These are phyloP conservation scores for Annona cherimola DNA, from an alignment of 164 flowering plant genomes.

Conservation along the genomic window DNA sequence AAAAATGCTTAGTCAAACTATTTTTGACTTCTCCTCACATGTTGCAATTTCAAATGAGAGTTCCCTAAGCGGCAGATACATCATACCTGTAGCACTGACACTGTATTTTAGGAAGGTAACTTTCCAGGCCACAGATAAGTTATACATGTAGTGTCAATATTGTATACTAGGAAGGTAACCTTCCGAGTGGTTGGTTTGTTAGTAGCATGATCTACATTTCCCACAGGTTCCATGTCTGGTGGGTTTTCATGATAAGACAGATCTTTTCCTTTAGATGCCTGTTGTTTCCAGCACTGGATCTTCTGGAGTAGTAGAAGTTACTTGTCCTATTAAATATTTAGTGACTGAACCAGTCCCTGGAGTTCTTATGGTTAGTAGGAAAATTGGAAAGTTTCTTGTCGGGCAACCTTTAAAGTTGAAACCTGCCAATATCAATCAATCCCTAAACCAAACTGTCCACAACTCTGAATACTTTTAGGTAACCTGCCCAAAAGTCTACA, in stretches of 20 bases:
- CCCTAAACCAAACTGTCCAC: too few relatives aligned
- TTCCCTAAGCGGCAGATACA: background rate
- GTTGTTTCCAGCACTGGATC: background rate
- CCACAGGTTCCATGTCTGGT: background rate
- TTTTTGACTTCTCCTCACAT: background rate
- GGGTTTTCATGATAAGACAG: background rate
- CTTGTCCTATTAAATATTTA: background rate
- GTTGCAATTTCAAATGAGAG: background rate
- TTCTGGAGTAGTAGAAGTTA: background rate
- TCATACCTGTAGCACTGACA: background rate
- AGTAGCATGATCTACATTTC: background rate
- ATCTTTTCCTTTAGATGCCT: background rate
- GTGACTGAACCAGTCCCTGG: background rate
- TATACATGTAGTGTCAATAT: background rate
- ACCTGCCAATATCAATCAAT: too few relatives aligned
- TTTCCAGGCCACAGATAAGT: background rate
- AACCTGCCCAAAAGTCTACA: too few relatives aligned
- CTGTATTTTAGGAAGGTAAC: background rate
- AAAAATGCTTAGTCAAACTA: background rate
- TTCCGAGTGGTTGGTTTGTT: background rate
- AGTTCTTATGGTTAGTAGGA: background rate
- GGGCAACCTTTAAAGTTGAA: too few relatives aligned
- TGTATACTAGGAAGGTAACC: too few relatives aligned
- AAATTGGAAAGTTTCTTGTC: background rate
- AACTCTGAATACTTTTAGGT: too few relatives aligned